Base-by-base conservation (phyloP, 73 alveolate species). In the Halteria grandinella region DNA sequence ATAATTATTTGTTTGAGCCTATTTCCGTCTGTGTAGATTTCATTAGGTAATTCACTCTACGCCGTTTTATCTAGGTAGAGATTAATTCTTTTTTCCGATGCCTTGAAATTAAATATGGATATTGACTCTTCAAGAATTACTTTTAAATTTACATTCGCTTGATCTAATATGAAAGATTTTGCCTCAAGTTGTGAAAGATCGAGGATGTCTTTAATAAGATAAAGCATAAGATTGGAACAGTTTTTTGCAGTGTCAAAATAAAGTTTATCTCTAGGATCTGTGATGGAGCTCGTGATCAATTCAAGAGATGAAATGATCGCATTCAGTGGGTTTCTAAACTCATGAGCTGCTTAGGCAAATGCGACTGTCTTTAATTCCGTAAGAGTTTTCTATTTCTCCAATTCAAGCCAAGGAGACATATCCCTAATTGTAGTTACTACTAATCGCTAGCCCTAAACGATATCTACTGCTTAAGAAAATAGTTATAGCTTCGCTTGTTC, bases 261-360 rank as follows among this genome's bases (percentile, higher is more conserved):
- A 27, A 31, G 17, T 10, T 75, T 20, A 11, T 75, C 34, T 15
- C 17, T 11, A n/a, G 23, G 4, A 18, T 21, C 2, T 17, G 20
- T 27, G 14, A 27, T 33, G 14, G 10, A 37, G 5, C 37, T 33
- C 52, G 27, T 3, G 20, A 78, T 12, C 43, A 74, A 24, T 17
- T 70, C 20, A 2, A 21, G 39, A 4, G 50, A 14, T 25, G 82
- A 76, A n/a, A 73, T 18, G 17, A 77, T 33, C 4, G 69, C 60
- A 85, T 78, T 50, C 8, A 71, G 40, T 31, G 88, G 82, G 33
- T 29, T 78, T 33, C 89, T 43, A 23, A 78, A 72, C 44, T 78
- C 90, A 33, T 78, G 90, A 21, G 90, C 53, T 2, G 73, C 62
- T 6, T 81, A 51, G 8, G 88, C 88, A 50, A 75, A 75, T 29